Conservation (phyloP, 75 land plant species). For the Cryptomeria japonica region DNA sequence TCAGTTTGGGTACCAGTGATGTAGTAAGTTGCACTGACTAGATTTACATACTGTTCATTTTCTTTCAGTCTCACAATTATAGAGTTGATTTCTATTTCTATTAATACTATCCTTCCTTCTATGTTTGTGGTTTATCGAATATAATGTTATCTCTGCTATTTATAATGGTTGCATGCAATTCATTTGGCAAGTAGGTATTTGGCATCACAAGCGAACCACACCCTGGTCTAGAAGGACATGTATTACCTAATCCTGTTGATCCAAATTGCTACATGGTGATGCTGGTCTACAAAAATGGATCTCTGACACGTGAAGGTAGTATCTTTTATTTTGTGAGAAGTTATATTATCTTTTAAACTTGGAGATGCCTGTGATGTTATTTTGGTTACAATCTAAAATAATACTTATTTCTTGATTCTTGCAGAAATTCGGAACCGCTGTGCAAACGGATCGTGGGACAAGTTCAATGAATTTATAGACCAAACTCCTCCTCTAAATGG, state of each 20-base stretch:
- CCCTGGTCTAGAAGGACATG: conserved; percentile 92
- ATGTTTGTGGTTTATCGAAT: not conserved
- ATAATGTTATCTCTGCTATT: conserved; percentile 6
- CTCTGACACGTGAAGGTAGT: conserved; percentile 92
- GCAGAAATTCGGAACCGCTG: conserved; percentile 80
- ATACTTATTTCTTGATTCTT: not conserved
- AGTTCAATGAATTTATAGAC: conserved; percentile 64
- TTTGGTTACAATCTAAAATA: not conserved
- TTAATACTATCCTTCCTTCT: not conserved
- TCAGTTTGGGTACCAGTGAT: conserved; percentile 98
- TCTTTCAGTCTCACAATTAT: not conserved
- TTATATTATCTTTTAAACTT: not conserved
- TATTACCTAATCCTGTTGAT: conserved; percentile 97
- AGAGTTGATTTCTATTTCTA: not conserved
- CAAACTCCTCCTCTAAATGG: conserved; percentile 87
- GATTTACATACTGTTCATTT: not conserved
- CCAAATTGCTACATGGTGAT: conserved; percentile 90
- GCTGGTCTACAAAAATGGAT: conserved; percentile 94
- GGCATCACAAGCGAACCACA: conserved; percentile 78
- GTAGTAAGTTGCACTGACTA: conserved; percentile 59
- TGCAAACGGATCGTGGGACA: conserved; percentile 90
- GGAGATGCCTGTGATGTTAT: not conserved
- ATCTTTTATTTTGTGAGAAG: not conserved
- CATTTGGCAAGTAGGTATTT: conserved; percentile 62
- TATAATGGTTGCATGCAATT: conserved; percentile 11